Conservation (phyloP, 495 filamentous ascomycete species). For the Zalerion maritima region DNA sequence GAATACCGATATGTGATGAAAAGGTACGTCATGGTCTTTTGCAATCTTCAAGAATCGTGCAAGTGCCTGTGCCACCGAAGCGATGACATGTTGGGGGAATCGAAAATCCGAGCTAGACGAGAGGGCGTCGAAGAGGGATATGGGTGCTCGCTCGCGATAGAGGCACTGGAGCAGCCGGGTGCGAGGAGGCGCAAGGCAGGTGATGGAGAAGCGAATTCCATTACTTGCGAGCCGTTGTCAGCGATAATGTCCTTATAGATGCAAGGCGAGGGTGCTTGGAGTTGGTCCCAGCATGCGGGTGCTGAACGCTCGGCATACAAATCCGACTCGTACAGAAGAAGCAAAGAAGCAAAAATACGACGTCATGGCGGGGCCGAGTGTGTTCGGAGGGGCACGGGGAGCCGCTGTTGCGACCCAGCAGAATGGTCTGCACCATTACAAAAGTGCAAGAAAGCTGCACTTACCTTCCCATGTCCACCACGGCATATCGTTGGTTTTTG, state of each 20-base stretch:
- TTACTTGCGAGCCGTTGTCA: slow-evolving; percentile 41
- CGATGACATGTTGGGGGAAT: slow-evolving; percentile 51
- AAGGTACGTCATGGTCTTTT: slow-evolving; percentile 48
- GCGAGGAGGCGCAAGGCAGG: slow-evolving; percentile 54
- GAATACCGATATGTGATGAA: slow-evolving; percentile 51
- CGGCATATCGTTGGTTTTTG: slow-evolving; percentile 33
- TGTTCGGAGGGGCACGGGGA: too few relatives aligned
- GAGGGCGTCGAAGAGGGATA: slow-evolving; percentile 86
- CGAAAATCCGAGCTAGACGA: slow-evolving; percentile 26
- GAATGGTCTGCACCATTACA: neutral
- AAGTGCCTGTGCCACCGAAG: slow-evolving; percentile 45
- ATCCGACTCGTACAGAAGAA: too few relatives aligned
- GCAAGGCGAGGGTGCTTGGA: slow-evolving; percentile 1
- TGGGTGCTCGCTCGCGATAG: slow-evolving; percentile 60
- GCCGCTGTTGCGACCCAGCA: neutral
- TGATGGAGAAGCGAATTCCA: slow-evolving; percentile 87
- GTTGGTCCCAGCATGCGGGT: slow-evolving; percentile 1
- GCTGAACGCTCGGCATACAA: too few relatives aligned
- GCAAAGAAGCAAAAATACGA: too few relatives aligned
- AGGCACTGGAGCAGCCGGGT: slow-evolving; percentile 61
- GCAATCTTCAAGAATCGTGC: slow-evolving; percentile 63
- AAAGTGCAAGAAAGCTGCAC: slow-evolving; percentile 6
- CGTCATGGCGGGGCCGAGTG: too few relatives aligned
- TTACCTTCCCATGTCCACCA: slow-evolving; percentile 69
- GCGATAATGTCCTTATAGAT: slow-evolving; percentile 2